Percentiles rank a stretch among this genome's conserved stretches.
phyloP scores from a whole-genome alignment of 306 rosid genomes.

The Casuarina equisetifolia region DNA sequence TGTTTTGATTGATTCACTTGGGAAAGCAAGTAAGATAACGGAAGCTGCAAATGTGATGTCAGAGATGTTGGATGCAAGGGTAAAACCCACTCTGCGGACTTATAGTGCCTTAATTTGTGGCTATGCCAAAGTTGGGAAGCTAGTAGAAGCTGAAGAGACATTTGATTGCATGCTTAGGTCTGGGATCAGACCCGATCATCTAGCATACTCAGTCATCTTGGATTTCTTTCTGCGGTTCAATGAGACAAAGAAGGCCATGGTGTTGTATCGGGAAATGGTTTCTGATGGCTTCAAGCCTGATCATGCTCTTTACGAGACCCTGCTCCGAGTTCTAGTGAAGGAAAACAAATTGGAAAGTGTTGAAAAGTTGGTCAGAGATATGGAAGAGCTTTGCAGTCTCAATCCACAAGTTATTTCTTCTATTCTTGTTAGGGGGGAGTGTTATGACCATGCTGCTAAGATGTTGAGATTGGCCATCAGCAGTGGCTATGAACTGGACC shows the following conservation, averaged over 20 bases:
- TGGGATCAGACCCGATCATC: slow-evolving; percentile 76
- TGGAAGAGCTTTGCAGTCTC: slow-evolving; percentile 64
- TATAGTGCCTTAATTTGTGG: slow-evolving; percentile 90
- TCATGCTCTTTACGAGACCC: slow-evolving; percentile 58
- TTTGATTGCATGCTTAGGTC: slow-evolving; percentile 75
- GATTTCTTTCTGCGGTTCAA: slow-evolving; percentile 76
- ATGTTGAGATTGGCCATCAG: slow-evolving; percentile 70
- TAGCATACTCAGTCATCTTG: slow-evolving; percentile 84
- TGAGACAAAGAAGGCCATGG: slow-evolving; percentile 67
- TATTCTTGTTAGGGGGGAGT: slow-evolving; percentile 75
- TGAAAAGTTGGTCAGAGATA: slow-evolving; percentile 64
- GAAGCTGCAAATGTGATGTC: slow-evolving; percentile 83
- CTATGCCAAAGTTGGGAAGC: slow-evolving; percentile 79
- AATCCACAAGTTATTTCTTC: slow-evolving; percentile 76
- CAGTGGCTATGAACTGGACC: slow-evolving; percentile 66
- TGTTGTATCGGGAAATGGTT: slow-evolving; percentile 69
- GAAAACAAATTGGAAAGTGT: slow-evolving; percentile 61
- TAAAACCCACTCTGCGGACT: slow-evolving; percentile 82
- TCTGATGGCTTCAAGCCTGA: slow-evolving; percentile 62
- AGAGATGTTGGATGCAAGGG: slow-evolving; percentile 83
- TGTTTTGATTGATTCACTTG: slow-evolving; percentile 84
- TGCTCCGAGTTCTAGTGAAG: slow-evolving; percentile 62
- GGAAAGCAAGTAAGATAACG: slow-evolving; percentile 75
- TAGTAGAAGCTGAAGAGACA: slow-evolving; percentile 72
- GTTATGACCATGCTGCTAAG: slow-evolving; percentile 76